These are phyloP conservation scores for Arthroderma uncinatum DNA, from an alignment of 2,329 filamentous ascomycete genomes.

Conservation along the genomic window DNA sequence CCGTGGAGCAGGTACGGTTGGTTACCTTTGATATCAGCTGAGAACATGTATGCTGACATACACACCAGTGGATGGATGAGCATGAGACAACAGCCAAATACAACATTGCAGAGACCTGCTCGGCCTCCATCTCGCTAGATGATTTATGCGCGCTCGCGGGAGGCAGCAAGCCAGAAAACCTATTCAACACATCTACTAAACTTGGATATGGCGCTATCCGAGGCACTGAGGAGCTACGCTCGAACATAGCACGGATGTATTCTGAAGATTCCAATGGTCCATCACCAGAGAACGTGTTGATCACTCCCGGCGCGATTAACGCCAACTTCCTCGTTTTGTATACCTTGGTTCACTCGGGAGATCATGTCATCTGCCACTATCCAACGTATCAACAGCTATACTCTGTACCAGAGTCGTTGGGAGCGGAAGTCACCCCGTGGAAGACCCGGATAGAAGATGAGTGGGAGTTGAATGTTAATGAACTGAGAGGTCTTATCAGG, in stretches of 20 bases:
- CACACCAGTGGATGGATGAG: constrained; percentile 44
- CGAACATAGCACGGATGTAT: constrained; percentile 55
- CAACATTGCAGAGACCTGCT: constrained; percentile 49
- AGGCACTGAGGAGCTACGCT: constrained; percentile 53
- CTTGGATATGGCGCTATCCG: constrained; percentile 66
- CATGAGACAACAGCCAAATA: constrained; percentile 44
- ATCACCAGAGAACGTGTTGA: constrained; percentile 54
- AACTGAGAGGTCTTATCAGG: constrained; percentile 52
- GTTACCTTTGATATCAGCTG: not conserved
- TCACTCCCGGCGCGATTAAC: constrained; percentile 68
- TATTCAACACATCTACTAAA: constrained; percentile 41
- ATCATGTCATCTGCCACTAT: constrained; percentile 78
- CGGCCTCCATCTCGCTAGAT: constrained; percentile 45
- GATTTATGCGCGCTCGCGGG: constrained; percentile 40
- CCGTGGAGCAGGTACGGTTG: constrained; percentile 52
- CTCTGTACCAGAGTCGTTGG: constrained; percentile 59
- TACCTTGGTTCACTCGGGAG: constrained; percentile 56
- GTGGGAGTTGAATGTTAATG: constrained; percentile 56
- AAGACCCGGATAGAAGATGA: constrained; percentile 52
- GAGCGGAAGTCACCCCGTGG: constrained; percentile 70
- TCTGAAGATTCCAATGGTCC: constrained; percentile 29
- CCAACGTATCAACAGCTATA: constrained; percentile 84
- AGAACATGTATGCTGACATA: not conserved
- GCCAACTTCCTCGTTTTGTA: constrained; percentile 73
- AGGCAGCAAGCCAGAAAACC: constrained; percentile 25